Conservation (phyloP, 2,329 filamentous ascomycete genomes). For the Penicillium oxalicum region DNA sequence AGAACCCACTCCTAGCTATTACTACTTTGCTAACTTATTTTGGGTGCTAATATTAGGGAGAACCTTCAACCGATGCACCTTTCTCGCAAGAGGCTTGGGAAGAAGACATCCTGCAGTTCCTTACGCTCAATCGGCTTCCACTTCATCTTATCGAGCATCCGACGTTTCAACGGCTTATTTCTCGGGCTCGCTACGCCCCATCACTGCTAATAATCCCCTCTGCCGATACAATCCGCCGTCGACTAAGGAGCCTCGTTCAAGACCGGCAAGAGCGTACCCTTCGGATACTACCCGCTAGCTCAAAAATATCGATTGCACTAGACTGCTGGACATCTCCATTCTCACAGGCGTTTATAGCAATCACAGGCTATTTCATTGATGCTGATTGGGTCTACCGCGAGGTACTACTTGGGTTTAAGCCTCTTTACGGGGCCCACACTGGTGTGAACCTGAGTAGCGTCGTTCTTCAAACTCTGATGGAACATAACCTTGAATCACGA, state of each 20-base stretch:
- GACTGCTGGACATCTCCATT: constrained; percentile 3
- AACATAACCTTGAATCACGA: constrained; percentile 1
- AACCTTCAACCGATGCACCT: not conserved
- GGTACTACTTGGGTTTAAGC: constrained; percentile 4
- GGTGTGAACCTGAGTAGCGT: not conserved
- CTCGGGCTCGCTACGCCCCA: constrained; percentile 1
- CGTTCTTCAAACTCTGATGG: not conserved
- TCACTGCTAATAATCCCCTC: constrained; percentile 4
- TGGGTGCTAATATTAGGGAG: not conserved
- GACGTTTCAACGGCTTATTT: constrained; percentile 4
- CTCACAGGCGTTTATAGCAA: constrained; percentile 3
- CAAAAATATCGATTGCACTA: constrained; percentile 6
- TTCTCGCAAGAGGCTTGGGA: not conserved
- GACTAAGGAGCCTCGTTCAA: not conserved
- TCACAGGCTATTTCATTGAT: constrained; percentile 7
- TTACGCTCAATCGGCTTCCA: not conserved
- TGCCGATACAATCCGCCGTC: not conserved
- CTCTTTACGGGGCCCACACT: not conserved
- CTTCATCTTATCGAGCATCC: constrained; percentile 7
- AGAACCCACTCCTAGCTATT: not conserved
- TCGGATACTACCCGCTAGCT: not conserved
- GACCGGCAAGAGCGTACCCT: constrained; percentile 1
- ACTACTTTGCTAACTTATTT: not conserved
- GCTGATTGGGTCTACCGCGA: not conserved
- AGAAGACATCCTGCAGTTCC: constrained; percentile 2